Evolutionary conservation across 305 asterid species (phyloP).

Genomic region (Fraxinus platypoda): DNA sequence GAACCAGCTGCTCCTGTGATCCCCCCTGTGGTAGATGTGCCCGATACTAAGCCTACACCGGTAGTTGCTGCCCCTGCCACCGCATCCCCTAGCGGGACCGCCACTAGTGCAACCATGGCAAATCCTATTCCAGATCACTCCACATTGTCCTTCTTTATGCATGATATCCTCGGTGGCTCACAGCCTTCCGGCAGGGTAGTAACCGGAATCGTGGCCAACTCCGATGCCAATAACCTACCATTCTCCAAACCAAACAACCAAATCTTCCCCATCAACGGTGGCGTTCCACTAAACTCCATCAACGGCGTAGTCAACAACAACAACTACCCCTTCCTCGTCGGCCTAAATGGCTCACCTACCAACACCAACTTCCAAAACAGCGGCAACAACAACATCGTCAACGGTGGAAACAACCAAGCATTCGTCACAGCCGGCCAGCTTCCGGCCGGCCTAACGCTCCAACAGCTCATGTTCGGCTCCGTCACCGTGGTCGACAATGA

Average conservation of each 20-base stretch:
- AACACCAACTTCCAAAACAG: neutral
- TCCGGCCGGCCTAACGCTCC: constrained; percentile 34
- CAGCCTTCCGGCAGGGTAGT: neutral
- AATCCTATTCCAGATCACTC: constrained; percentile 2
- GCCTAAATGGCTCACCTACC: constrained; percentile 1
- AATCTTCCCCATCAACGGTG: neutral
- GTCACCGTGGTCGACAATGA: constrained; percentile 32
- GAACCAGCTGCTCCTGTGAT: constrained; percentile 23
- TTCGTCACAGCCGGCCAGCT: constrained; percentile 6
- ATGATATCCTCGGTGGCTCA: neutral
- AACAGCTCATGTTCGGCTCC: constrained; percentile 36
- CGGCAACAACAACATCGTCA: constrained; percentile 9
- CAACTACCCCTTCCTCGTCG: constrained; percentile 7
- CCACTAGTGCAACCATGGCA: neutral
- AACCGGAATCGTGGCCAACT: constrained; percentile 1
- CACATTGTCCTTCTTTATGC: constrained; percentile 4
- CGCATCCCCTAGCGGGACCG: neutral
- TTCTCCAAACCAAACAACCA: constrained; percentile 4
- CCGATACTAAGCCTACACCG: constrained; percentile 7
- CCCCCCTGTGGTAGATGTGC: constrained; percentile 15
- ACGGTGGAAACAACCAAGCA: neutral
- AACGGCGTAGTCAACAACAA: neutral
- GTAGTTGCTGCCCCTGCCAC: neutral
- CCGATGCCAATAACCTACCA: neutral
- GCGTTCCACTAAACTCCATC: neutral